Evolutionary conservation across 352 stramenopile species (phyloP).

Genomic region (Phytophthora fragariae): DNA sequence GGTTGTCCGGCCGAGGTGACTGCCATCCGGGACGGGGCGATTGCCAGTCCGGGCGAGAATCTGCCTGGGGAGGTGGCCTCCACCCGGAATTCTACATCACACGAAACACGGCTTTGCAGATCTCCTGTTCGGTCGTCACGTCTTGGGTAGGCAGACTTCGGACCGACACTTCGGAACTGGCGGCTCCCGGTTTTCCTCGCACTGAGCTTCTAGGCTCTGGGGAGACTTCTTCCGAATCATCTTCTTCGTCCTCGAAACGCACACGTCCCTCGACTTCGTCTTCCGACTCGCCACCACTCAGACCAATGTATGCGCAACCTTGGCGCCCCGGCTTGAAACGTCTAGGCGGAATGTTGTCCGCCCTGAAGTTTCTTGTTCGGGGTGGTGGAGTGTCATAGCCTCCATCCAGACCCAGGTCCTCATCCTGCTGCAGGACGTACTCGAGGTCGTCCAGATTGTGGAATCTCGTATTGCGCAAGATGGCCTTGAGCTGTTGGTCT

Average conservation of each 20-base stretch:
- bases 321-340: not conserved
- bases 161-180: not conserved
- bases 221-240: too few species aligned
- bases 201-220: not conserved
- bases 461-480: too few species aligned
- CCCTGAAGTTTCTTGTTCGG: not conserved
- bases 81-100: not conserved
- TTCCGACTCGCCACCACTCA: not conserved
- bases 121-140: not conserved
- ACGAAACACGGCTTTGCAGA: not conserved
- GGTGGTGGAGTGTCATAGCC: not conserved
- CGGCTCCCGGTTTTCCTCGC: not conserved
- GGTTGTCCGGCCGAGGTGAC: not conserved
- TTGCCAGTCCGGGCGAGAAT: not conserved
- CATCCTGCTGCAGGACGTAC: not conserved
- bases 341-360: not conserved
- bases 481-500: too few species aligned
- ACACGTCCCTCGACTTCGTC: not conserved
- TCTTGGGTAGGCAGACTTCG: not conserved
- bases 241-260: too few species aligned
- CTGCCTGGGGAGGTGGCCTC: not conserved
- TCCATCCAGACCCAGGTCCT: not conserved
- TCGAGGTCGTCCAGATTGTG: not conserved
- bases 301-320: not conserved
- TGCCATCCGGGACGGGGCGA: not conserved